phyloP scores from a whole-genome alignment of 495 filamentous ascomycete species.

The Xylaria castorea region DNA sequence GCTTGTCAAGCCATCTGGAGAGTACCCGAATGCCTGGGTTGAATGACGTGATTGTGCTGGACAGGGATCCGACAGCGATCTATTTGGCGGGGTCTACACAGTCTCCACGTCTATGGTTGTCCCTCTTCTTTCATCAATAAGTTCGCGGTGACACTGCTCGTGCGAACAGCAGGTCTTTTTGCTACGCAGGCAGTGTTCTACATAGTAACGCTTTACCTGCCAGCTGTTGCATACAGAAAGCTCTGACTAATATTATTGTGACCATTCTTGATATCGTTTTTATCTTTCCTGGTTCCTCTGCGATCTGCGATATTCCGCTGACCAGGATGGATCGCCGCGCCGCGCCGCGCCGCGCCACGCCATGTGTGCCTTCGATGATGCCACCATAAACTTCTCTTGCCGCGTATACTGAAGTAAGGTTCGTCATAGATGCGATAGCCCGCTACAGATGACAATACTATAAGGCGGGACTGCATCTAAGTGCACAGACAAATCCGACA shows the following conservation, averaged over 20 bases:
- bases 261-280: not conserved
- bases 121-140: not conserved
- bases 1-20: not conserved
- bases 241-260: not conserved
- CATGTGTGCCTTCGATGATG: constrained; percentile 9
- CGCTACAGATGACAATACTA: not conserved
- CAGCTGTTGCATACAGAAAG: too few relatives aligned
- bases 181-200: not conserved
- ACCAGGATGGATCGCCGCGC: not conserved
- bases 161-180: not conserved
- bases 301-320: not conserved
- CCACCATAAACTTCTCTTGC: constrained; percentile 1
- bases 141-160: not conserved
- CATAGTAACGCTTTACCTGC: not conserved
- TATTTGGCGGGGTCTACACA: not conserved
- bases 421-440: not conserved
- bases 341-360: not conserved
- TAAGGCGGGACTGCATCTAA: not conserved
- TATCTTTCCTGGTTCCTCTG: not conserved
- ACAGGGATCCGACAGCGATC: not conserved
- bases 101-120: not conserved
- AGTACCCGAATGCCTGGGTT: not conserved
- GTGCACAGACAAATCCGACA: not conserved
- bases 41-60: not conserved
- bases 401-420: not conserved